These are phyloP conservation scores for Botrytis paeoniae DNA, from an alignment of 2,329 filamentous ascomycete species.

Conservation along the genomic window DNA sequence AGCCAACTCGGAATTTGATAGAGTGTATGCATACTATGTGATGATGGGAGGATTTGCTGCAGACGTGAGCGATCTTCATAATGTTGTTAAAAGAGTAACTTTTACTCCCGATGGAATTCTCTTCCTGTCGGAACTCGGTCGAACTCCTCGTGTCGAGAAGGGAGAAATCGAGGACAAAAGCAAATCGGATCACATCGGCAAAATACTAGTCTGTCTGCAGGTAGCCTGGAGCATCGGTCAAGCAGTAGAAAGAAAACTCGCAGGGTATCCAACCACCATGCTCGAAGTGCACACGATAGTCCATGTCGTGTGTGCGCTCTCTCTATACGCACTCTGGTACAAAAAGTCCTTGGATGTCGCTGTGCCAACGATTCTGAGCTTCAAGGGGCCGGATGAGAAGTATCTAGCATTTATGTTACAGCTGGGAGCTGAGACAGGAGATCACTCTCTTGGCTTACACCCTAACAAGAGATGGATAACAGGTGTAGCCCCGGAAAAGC, in stretches of 20 bases:
- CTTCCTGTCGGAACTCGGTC: too few relatives aligned
- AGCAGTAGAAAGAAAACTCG: conserved; percentile 9
- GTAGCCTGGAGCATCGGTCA: conserved; percentile 18
- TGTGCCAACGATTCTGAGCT: conserved; percentile 14
- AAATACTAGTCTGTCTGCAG: too few relatives aligned
- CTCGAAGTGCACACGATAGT: conserved; percentile 31
- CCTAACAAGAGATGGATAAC: background rate
- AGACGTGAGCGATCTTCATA: too few relatives aligned
- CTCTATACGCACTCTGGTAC: conserved; percentile 23
- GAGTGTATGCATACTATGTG: too few relatives aligned
- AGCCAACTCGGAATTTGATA: too few relatives aligned
- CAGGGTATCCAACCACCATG: conserved; percentile 19
- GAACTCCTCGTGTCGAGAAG: too few relatives aligned
- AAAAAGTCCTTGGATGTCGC: conserved; percentile 21
- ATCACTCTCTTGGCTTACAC: background rate
- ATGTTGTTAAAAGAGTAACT: too few relatives aligned
- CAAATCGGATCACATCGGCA: too few relatives aligned
- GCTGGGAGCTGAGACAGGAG: background rate
- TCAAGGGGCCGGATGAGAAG: background rate
- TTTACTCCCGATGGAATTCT: too few relatives aligned
- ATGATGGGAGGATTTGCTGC: too few relatives aligned
- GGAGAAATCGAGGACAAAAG: too few relatives aligned
- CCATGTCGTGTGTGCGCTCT: conserved; percentile 26
- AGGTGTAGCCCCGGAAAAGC: too few relatives aligned
- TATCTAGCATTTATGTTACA: background rate